These are phyloP conservation scores for Fraxinus baroniana DNA, from an alignment of 305 asterid genomes.

Conservation along the genomic window DNA sequence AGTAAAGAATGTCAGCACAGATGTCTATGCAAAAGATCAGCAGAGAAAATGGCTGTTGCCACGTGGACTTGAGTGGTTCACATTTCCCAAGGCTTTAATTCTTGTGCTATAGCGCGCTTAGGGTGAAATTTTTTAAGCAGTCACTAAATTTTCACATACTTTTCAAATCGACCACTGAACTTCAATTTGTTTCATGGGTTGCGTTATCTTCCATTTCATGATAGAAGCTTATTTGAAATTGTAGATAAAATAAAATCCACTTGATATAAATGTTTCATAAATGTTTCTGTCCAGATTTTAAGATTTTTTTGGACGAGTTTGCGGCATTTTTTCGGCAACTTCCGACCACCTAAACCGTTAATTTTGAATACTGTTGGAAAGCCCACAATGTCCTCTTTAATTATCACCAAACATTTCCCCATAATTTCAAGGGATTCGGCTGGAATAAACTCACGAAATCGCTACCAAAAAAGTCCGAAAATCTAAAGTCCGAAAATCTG, in stretches of 20 bases:
- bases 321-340: too few relatives aligned
- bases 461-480: too few relatives aligned
- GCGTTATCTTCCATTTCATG: not conserved
- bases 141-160: not conserved
- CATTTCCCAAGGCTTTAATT: conserved; percentile 21
- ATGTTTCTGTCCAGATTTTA: too few relatives aligned
- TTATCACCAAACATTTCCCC: too few relatives aligned
- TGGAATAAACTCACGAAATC: too few relatives aligned
- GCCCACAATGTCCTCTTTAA: too few relatives aligned
- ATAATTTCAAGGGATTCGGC: too few relatives aligned
- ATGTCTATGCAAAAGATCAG: conserved; percentile 19
- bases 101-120: conserved; percentile 9
- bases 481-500: too few relatives aligned
- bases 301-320: too few relatives aligned
- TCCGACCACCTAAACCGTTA: too few relatives aligned
- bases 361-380: too few relatives aligned
- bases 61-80: conserved; percentile 30
- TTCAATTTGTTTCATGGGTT: not conserved
- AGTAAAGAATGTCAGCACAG: conserved; percentile 27
- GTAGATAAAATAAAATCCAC: not conserved
- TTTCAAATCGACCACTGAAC: not conserved
- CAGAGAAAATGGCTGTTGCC: conserved; percentile 22
- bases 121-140: not conserved
- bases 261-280: not conserved
- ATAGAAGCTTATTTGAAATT: not conserved